These are phyloP conservation scores for Fusarium sterilihyphosum DNA, from an alignment of 2,329 filamentous ascomycete genomes.

Conservation along the genomic window DNA sequence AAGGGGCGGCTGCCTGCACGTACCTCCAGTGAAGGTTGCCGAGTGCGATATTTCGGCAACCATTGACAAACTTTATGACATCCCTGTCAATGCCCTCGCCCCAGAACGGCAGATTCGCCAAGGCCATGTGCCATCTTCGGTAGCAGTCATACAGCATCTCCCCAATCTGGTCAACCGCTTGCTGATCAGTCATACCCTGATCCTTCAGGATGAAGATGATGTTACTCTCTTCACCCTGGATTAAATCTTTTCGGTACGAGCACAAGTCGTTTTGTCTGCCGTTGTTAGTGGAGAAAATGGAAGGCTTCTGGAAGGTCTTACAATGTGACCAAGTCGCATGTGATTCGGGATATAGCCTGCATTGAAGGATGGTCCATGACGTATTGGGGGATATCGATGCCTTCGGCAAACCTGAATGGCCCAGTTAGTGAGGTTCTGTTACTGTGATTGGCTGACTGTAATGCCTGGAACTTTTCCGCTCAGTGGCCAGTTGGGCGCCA, in stretches of 20 bases:
- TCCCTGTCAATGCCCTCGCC: constrained; percentile 19
- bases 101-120: constrained; percentile 19
- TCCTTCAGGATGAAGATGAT: constrained; percentile 24
- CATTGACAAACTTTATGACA: constrained; percentile 23
- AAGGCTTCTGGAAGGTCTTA: neutral
- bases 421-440: neutral
- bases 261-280: constrained; percentile 19
- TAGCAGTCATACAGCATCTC: constrained; percentile 25
- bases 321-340: constrained; percentile 19
- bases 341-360: constrained; percentile 21
- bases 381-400: constrained; percentile 19
- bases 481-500: neutral
- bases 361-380: constrained; percentile 19
- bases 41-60: constrained; percentile 22
- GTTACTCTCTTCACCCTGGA: constrained; percentile 20
- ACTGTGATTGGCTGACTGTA: neutral
- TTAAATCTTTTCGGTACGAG: constrained; percentile 19
- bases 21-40: constrained; percentile 20
- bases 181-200: constrained; percentile 20
- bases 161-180: constrained; percentile 20
- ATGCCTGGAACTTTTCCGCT: neutral
- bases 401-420: constrained; percentile 14
- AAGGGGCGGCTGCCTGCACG: neutral
- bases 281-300: neutral
- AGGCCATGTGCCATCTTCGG: constrained; percentile 11